Evolutionary conservation across 75 land plant species (phyloP).

Genomic region (Cryptomeria japonica): DNA sequence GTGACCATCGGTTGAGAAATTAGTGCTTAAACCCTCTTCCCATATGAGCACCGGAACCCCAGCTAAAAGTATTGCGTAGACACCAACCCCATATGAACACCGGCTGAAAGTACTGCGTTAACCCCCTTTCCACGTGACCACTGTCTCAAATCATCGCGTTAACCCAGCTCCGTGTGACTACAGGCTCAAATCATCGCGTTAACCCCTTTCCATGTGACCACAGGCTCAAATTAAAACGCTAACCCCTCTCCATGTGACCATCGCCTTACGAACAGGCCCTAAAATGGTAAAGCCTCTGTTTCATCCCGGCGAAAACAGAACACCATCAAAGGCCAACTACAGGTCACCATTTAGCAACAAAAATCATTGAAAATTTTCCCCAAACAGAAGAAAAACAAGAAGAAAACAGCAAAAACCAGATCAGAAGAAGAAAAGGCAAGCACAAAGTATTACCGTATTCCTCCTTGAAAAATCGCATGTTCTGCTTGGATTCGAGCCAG

Average conservation of each 20-base stretch:
- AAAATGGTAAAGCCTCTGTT: not conserved
- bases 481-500: slow-evolving; percentile 36
- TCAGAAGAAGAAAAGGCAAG: not conserved
- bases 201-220: no score
- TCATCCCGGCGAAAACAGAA: not conserved
- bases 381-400: not conserved
- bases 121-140: no score
- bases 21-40: no score
- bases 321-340: not conserved
- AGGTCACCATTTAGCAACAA: not conserved
- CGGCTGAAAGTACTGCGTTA: no score
- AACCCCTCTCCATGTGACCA: not conserved
- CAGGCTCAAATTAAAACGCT: not conserved
- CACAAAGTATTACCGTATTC: slow-evolving; percentile 24
- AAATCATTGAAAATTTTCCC: not conserved
- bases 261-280: no score
- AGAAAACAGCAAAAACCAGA: not conserved
- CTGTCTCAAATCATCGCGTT: no score
- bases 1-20: not conserved
- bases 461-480: slow-evolving; percentile 17
- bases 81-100: not conserved
- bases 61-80: not conserved
- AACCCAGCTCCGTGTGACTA: no score
- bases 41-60: no score
- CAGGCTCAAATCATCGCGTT: no score